Conservation (phyloP, 2,329 filamentous ascomycete species). For the Pseudogymnoascus sp. region DNA sequence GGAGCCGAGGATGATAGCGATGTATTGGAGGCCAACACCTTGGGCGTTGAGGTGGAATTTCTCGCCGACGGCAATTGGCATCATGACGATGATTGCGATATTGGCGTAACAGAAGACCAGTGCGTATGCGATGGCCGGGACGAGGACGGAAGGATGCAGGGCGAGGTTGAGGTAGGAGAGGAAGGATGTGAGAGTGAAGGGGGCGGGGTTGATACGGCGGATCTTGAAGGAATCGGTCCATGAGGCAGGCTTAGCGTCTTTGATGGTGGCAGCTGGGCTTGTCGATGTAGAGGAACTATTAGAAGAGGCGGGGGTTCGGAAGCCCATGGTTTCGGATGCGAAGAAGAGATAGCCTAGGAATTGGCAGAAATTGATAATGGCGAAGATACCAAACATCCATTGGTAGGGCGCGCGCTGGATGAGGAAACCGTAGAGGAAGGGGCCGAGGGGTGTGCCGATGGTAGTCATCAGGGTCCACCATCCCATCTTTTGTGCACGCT, state of each 20-base stretch:
- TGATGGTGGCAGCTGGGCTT: neutral
- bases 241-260: neutral
- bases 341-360: conserved; percentile 9
- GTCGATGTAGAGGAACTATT: neutral
- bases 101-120: conserved; percentile 27
- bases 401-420: conserved; percentile 37
- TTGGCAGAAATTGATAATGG: conserved; percentile 29
- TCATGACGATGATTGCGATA: neutral
- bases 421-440: conserved; percentile 31
- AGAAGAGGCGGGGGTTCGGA: no score
- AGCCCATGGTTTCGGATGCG: neutral
- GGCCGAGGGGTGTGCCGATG: conserved; percentile 12
- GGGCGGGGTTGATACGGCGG: neutral
- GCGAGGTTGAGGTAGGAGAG: neutral
- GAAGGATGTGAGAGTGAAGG: neutral
- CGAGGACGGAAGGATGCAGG: neutral
- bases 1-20: conserved; percentile 41
- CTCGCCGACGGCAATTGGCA: conserved; percentile 40
- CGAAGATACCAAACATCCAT: conserved; percentile 46
- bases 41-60: conserved; percentile 44
- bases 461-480: no score
- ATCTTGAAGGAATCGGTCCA: neutral
- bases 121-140: conserved; percentile 28
- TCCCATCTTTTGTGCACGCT: no score
- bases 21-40: conserved; percentile 43